These are phyloP conservation scores for Gonapodya prolifera DNA, from an alignment of 192 early-diverging fungal genomes.

Conservation along the genomic window DNA sequence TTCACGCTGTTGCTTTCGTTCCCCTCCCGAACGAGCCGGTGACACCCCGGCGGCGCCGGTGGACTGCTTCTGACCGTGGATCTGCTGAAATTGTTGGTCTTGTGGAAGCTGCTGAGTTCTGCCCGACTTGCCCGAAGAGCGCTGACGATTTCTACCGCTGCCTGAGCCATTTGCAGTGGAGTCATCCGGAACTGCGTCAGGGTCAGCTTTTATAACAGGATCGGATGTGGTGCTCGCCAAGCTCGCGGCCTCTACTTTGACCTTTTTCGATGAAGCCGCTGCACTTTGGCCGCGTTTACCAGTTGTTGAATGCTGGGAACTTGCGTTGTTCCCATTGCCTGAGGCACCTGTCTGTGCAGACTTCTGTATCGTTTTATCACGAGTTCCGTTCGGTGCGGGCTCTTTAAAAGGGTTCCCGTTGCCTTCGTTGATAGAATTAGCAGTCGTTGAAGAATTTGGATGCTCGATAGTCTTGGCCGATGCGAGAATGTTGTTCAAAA, in stretches of 20 bases:
- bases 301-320: neutral
- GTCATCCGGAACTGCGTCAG: neutral
- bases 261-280: neutral
- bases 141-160: neutral
- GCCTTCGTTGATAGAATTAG: neutral
- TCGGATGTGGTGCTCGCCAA: neutral
- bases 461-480: neutral
- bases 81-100: neutral
- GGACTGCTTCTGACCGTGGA: neutral
- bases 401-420: neutral
- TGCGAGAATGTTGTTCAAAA: neutral
- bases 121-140: neutral
- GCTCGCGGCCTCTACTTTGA: neutral
- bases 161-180: neutral
- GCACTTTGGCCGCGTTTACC: neutral
- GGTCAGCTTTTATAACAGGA: neutral
- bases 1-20: slow-evolving; percentile 21
- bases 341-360: neutral
- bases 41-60: too few relatives aligned
- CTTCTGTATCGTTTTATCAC: neutral
- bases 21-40: neutral
- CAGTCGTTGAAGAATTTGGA: neutral
- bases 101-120: neutral
- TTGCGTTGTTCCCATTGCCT: neutral
- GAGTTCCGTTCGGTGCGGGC: neutral